A percentile compares a stretch with the other conserved stretches of the same genome.
phyloP scores from a whole-genome alignment of 148 eudicot species.

The Simmondsia chinensis region DNA sequence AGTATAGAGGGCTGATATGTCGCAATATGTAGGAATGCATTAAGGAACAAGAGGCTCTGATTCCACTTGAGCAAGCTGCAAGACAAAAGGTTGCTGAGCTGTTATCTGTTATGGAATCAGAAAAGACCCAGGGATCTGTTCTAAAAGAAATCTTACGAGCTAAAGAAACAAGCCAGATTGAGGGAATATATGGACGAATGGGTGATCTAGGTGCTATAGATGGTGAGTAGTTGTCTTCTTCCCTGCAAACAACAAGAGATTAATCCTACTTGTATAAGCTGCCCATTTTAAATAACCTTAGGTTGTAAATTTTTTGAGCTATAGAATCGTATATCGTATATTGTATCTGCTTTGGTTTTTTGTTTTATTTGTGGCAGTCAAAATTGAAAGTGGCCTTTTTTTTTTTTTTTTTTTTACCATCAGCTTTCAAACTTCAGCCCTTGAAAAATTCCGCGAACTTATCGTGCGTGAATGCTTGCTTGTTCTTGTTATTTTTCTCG shows the following conservation, averaged over 20 bases:
- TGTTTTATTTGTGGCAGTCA: too few relatives aligned
- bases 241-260: too few relatives aligned
- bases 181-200: conserved; percentile 93
- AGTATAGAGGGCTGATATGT: conserved; percentile 2
- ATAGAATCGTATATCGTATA: too few relatives aligned
- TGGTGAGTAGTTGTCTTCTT: conserved; percentile 34
- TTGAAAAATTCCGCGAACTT: too few relatives aligned
- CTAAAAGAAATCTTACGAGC: conserved; percentile 84
- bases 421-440: neutral
- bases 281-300: too few relatives aligned
- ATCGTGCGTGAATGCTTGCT: neutral
- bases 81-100: conserved; percentile 88
- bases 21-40: conserved; percentile 47
- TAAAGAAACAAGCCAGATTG: conserved; percentile 60
- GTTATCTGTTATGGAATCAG: conserved; percentile 64
- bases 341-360: too few relatives aligned
- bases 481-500: neutral
- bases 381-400: too few relatives aligned
- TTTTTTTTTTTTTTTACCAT: too few relatives aligned
- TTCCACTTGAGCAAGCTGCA: conserved; percentile 77
- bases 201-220: conserved; percentile 98
- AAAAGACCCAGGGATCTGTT: conserved; percentile 89
- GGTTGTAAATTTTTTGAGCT: too few relatives aligned
- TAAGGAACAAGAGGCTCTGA: conserved; percentile 66
- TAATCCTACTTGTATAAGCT: too few relatives aligned